Percentiles rank a stretch among this genome's conserved stretches.
Evolutionary conservation across 2,329 filamentous ascomycete species (phyloP).

Genomic region (Colletotrichum spinosum): DNA sequence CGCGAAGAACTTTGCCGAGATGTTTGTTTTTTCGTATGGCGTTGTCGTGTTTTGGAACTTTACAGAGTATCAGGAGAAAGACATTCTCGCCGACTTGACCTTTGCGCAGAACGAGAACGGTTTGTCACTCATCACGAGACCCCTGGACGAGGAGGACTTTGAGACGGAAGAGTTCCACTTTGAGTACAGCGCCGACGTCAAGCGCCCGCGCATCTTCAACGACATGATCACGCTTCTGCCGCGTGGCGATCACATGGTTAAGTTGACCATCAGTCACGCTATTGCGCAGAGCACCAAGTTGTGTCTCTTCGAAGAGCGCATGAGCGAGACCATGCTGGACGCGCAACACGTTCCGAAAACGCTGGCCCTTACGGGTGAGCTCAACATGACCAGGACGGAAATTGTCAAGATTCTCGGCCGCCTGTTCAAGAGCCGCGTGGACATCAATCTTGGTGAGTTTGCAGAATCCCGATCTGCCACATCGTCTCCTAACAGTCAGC

Average conservation of each 20-base stretch:
- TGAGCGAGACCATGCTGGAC: slow-evolving; percentile 93
- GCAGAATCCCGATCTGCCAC: not conserved
- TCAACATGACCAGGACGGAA: slow-evolving; percentile 92
- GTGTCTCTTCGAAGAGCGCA: slow-evolving; percentile 94
- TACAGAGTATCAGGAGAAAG: slow-evolving; percentile 94
- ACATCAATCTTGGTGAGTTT: slow-evolving; percentile 93
- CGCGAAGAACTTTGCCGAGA: slow-evolving; percentile 86
- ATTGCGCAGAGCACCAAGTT: slow-evolving; percentile 98
- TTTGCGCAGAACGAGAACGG: slow-evolving; percentile 80
- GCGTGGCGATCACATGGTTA: slow-evolving; percentile 96
- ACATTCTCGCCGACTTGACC: slow-evolving; percentile 92
- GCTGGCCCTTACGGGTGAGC: slow-evolving; percentile 86
- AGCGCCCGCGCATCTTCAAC: slow-evolving; percentile 93
- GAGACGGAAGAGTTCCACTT: slow-evolving; percentile 99
- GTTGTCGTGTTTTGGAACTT: slow-evolving; percentile 99
- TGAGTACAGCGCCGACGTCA: slow-evolving; percentile 89
- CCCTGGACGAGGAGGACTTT: slow-evolving; percentile 88
- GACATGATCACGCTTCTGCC: slow-evolving; percentile 98
- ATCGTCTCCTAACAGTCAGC: not conserved
- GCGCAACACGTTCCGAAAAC: slow-evolving; percentile 93
- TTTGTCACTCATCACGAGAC: slow-evolving; percentile 78
- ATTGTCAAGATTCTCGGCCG: slow-evolving; percentile 92
- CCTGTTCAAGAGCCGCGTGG: slow-evolving; percentile 92
- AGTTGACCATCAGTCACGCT: slow-evolving; percentile 95
- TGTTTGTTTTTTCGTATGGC: slow-evolving; percentile 97